Evolutionary conservation across 2,329 filamentous ascomycete genomes (phyloP), one percentile per base, ranked within the genome.

Genomic region (Parastagonospora nodorum): DNA sequence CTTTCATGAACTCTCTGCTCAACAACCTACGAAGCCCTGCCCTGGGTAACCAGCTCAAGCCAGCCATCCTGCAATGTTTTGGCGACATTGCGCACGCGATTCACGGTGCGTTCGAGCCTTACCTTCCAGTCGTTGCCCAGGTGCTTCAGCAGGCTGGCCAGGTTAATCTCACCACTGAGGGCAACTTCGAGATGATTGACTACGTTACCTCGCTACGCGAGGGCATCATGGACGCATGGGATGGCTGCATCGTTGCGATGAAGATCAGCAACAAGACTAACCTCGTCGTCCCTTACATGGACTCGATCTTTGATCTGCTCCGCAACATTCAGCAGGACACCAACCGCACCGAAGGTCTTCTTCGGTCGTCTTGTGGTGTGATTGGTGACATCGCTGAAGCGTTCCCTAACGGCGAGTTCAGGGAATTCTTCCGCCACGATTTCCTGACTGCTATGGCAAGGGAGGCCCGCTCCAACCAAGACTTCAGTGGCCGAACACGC

Each of bases 161-260:
- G 38, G 91, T 99, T 49, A 89, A 87, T 29, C 85, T 90, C 36
- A 85, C 85, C 49, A 82, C 86, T 27, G 92, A 97, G 61, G 87
- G 89, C 51, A 89, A 89, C 43, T 94, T 92, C 65, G 94, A 99
- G 77, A 96, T 97, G 89, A 88, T 92, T 50, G 93, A 97, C 76
- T 99, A 99, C 72, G 88, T 99, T 63, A 85, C 96, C 58, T 96
- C 92, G 15, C 83, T 99, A 42, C 88, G 94, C 46, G 95, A 99
- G 73, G 94, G 93, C 63, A 97, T 99, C 62, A 96, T 97, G 88
- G 94, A 99, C 81, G 94, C 94, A 30, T 99, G 95, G 92, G 92
- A 92, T 67, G 94, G 94, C 61, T 94, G 96, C 61, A 92, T 99
- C 70, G 87, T 93, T 73, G 92, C 94, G 45, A 92, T 97, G 88